These are phyloP conservation scores for Pleurotus platypus DNA, from an alignment of 768 basidiomycete genomes.

Conservation along the genomic window DNA sequence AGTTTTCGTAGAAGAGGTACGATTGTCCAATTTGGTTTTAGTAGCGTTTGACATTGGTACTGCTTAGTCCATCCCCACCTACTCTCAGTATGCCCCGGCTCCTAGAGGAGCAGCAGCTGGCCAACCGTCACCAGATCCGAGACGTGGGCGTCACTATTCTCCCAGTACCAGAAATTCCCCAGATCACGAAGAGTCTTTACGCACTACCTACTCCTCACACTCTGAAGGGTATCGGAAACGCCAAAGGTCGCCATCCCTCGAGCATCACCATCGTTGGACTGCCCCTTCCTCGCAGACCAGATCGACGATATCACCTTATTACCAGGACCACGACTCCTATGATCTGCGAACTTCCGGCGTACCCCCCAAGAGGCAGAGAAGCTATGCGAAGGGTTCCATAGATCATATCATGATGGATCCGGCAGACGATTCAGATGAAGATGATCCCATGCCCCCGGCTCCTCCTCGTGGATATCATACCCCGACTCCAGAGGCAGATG, in stretches of 20 bases:
- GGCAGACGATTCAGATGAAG: background rate
- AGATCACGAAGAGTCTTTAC: background rate
- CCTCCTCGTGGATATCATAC: conserved; percentile 23
- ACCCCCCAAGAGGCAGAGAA: conserved; percentile 6
- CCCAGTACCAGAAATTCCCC: background rate
- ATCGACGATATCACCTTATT: background rate
- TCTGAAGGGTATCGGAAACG: background rate
- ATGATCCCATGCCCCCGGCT: conserved; percentile 1
- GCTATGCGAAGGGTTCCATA: conserved; percentile 2
- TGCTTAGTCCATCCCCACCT: conserved; percentile 4
- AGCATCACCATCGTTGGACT: conserved; percentile 1
- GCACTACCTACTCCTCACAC: background rate
- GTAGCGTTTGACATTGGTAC: background rate
- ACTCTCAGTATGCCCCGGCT: background rate
- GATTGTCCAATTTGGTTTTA: conserved; percentile 16
- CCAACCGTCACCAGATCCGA: background rate
- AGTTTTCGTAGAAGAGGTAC: conserved; percentile 58
- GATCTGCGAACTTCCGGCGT: background rate
- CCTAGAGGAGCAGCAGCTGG: background rate
- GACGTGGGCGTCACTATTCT: too few species aligned
- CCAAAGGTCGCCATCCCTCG: background rate
- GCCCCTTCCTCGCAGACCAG: background rate
- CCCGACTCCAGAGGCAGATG: conserved; percentile 28
- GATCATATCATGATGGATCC: background rate
- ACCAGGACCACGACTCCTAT: background rate